Evolutionary conservation across 2,329 filamentous ascomycete species (phyloP).

Genomic region (Capronia americana): DNA sequence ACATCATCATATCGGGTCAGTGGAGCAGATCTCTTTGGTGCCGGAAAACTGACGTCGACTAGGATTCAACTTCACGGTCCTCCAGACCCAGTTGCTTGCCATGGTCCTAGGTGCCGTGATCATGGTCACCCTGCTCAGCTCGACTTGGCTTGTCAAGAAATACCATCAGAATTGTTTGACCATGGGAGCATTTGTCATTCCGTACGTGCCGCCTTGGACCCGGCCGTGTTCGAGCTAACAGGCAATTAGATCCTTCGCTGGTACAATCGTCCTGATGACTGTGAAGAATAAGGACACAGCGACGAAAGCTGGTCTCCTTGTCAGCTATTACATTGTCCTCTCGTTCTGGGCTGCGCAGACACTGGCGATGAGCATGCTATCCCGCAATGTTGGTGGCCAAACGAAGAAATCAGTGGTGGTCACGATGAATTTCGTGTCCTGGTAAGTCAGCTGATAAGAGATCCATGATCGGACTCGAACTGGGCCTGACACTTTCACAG

Average conservation of each 20-base stretch:
- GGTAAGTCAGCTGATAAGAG: conserved; percentile 53
- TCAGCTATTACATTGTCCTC: conserved; percentile 77
- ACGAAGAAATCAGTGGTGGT: conserved; percentile 75
- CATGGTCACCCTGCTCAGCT: background rate
- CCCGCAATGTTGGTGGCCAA: conserved; percentile 73
- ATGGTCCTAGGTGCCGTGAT: background rate
- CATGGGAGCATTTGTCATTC: background rate
- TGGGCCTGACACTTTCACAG: background rate
- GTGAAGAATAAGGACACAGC: background rate
- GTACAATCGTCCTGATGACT: background rate
- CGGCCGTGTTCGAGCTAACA: background rate
- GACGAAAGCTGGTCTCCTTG: conserved; percentile 56
- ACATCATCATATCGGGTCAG: conserved; percentile 47
- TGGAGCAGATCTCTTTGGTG: background rate
- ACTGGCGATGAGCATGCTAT: conserved; percentile 70
- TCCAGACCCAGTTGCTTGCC: background rate
- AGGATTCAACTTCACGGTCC: conserved; percentile 5
- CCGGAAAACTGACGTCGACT: background rate
- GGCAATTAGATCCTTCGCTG: background rate
- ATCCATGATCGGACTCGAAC: background rate
- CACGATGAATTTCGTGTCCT: conserved; percentile 73
- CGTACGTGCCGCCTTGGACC: background rate
- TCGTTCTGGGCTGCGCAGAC: conserved; percentile 80
- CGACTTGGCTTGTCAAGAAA: background rate
- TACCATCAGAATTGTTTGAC: background rate